Evolutionary conservation across 2,329 filamentous ascomycete species (phyloP).

Genomic region (Beauveria varroae): DNA sequence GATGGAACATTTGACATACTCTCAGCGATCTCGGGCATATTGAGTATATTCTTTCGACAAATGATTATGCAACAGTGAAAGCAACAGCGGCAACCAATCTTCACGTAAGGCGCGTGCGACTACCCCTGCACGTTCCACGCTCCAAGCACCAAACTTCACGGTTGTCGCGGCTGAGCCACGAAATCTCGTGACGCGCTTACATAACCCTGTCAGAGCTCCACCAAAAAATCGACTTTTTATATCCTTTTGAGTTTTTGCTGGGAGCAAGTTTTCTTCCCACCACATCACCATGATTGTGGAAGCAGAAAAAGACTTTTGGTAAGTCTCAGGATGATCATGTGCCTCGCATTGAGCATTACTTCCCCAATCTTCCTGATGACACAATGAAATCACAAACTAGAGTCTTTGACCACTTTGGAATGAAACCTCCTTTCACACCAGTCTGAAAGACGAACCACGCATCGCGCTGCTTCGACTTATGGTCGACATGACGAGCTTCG

Average conservation of each 20-base stretch:
- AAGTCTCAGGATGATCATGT: slow-evolving; percentile 12
- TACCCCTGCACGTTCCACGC: not conserved
- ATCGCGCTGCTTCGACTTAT: not conserved
- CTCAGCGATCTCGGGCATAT: slow-evolving; percentile 59
- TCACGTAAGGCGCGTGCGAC: not conserved
- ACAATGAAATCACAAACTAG: slow-evolving; percentile 85
- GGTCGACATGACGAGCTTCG: not conserved
- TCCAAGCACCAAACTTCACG: not conserved
- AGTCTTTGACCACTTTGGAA: slow-evolving; percentile 85
- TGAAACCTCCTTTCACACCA: slow-evolving; percentile 86
- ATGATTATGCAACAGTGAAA: not conserved
- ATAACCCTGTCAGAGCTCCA: slow-evolving; percentile 12
- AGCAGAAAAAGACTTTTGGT: slow-evolving; percentile 20
- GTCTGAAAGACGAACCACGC: slow-evolving; percentile 56
- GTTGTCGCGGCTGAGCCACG: slow-evolving; percentile 22
- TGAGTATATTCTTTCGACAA: slow-evolving; percentile 11
- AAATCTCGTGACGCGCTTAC: slow-evolving; percentile 23
- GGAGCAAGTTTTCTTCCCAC: slow-evolving; percentile 17
- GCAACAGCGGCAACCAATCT: not conserved
- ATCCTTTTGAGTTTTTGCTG: slow-evolving; percentile 20
- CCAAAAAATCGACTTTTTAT: slow-evolving; percentile 15
- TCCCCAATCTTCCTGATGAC: slow-evolving; percentile 58
- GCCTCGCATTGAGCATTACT: slow-evolving; percentile 11
- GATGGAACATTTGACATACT: slow-evolving; percentile 25
- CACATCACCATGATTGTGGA: slow-evolving; percentile 10